Percentiles rank a stretch among this genome's conserved stretches.
Conservation (phyloP, 1,139 yeast species). For the Arxiozyma bovina region DNA sequence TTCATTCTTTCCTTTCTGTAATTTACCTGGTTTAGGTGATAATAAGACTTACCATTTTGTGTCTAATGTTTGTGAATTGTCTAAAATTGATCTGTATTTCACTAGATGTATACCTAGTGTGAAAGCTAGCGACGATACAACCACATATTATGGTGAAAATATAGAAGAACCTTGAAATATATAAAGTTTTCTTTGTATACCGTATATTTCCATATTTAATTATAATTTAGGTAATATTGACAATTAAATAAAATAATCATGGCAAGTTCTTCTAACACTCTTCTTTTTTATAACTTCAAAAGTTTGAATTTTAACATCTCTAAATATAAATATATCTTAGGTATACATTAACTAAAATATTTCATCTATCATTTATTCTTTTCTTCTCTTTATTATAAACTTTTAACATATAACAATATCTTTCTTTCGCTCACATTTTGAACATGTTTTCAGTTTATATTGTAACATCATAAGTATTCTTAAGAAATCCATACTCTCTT, state of each 20-base stretch:
- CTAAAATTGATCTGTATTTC: conserved; percentile 63
- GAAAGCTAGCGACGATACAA: conserved; percentile 83
- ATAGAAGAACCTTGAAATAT: conserved; percentile 61
- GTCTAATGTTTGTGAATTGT: conserved; percentile 58
- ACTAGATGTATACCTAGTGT: conserved; percentile 67
- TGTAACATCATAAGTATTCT: no score
- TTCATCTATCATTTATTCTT: no score
- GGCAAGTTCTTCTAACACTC: no score
- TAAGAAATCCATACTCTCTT: neutral
- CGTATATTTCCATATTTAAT: no score
- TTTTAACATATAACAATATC: neutral
- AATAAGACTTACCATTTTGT: conserved; percentile 49
- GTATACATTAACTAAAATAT: neutral
- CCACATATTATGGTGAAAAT: conserved; percentile 78
- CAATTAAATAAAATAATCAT: no score
- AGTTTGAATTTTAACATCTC: neutral
- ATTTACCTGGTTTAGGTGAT: conserved; percentile 25
- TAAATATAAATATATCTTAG: no score
- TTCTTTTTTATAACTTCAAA: neutral
- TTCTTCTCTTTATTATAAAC: no score
- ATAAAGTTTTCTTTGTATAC: no score
- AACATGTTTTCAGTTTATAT: no score
- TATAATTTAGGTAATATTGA: no score
- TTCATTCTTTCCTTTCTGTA: neutral
- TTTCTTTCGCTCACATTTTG: neutral